Conservation (phyloP, 441 rosid genomes). For the Isatis lusitanica region DNA sequence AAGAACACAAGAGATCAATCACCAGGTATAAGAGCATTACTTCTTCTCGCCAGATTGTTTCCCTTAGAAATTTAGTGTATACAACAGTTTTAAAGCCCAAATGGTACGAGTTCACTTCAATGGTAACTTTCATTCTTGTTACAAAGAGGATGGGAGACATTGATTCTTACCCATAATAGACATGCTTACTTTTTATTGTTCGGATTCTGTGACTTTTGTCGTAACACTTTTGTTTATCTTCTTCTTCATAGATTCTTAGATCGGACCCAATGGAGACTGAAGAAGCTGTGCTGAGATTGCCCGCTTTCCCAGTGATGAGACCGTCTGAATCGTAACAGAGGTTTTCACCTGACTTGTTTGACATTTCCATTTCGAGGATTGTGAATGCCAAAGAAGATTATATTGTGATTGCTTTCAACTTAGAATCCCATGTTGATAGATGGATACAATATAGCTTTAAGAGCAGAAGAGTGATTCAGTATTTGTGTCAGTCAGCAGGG, state of each 20-base stretch:
- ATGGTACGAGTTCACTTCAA: too few relatives aligned
- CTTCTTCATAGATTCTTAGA: slow-evolving; percentile 54
- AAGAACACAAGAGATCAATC: neutral
- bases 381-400: neutral
- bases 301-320: slow-evolving; percentile 43
- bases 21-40: neutral
- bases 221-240: neutral
- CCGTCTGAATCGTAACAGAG: slow-evolving; percentile 15
- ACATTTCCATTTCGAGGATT: neutral
- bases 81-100: too few relatives aligned
- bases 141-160: neutral
- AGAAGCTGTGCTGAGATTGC: slow-evolving; percentile 77
- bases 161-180: neutral
- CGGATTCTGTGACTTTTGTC: neutral
- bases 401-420: neutral
- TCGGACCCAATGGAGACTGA: slow-evolving; percentile 80
- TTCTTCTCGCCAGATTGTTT: neutral
- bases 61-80: too few relatives aligned
- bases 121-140: neutral
- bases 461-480: neutral
- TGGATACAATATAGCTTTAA: neutral
- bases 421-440: neutral
- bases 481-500: neutral
- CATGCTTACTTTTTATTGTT: neutral
- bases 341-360: neutral